phyloP scores from a whole-genome alignment of 768 basidiomycete species.

The Candolleomyces aberdarensis region DNA sequence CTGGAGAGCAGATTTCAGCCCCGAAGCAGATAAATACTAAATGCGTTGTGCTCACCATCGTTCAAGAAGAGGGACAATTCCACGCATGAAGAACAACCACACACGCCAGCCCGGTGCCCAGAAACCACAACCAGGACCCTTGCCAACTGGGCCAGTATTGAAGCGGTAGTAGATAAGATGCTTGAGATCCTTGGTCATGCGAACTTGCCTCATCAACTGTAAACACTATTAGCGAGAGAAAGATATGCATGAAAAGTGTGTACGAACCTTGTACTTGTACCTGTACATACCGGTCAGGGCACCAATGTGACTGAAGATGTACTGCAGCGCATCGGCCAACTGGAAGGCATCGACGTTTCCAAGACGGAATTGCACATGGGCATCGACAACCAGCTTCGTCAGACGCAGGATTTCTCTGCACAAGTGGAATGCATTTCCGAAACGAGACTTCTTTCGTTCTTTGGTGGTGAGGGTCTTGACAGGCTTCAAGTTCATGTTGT shows the following conservation, averaged over 20 bases:
- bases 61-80: constrained; percentile 95
- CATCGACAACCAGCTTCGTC: constrained; percentile 98
- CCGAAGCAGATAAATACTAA: background rate
- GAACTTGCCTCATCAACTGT: constrained; percentile 97
- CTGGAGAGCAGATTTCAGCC: constrained; percentile 24
- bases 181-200: constrained; percentile 99
- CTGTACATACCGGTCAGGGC: constrained; percentile 99
- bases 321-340: constrained; percentile 96
- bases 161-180: constrained; percentile 98
- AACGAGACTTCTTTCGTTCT: constrained; percentile 99
- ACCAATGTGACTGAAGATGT: constrained; percentile 96
- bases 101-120: constrained; percentile 99
- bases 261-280: constrained; percentile 93
- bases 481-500: constrained; percentile 98
- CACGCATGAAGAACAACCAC: constrained; percentile 99
- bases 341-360: constrained; percentile 99
- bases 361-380: constrained; percentile 96
- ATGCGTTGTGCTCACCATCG: constrained; percentile 59
- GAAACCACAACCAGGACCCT: constrained; percentile 98
- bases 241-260: background rate
- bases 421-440: constrained; percentile 98
- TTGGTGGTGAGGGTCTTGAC: constrained; percentile 97
- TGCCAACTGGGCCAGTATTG: constrained; percentile 99
- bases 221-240: constrained; percentile 7
- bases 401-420: constrained; percentile 97